Base-by-base conservation (phyloP, 495 filamentous ascomycete genomes). In the Durotheca rogersii region DNA sequence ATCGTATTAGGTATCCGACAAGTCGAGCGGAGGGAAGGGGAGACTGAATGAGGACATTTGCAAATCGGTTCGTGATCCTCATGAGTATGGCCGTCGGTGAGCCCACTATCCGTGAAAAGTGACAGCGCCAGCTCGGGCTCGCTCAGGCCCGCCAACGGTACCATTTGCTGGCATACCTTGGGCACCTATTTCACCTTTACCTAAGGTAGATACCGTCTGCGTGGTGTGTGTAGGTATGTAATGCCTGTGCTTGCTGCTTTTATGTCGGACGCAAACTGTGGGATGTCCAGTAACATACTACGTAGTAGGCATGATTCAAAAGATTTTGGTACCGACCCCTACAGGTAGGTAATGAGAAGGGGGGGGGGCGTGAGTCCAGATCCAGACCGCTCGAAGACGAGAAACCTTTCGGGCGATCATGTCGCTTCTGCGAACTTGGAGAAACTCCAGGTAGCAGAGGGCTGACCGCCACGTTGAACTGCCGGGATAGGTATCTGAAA, bases 381-480 rank as follows among this genome's bases (percentile, higher is more conserved):
- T 14, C 42, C 42, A 48, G 47, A 31, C 47, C 54, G 51, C 10
- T 43, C 20, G n/a, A 47, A 43, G 16, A 18, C 19, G 30, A 20
- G n/a, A n/a, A n/a, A n/a, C n/a, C n/a, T n/a, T n/a, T n/a, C n/a
- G n/a, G n/a, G n/a, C n/a, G n/a, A n/a, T n/a, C n/a, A n/a, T n/a
- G n/a, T n/a, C n/a, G n/a, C n/a, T n/a, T n/a, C n/a, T n/a, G n/a
- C n/a, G n/a, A n/a, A n/a, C n/a, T n/a, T n/a, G n/a, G n/a, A n/a
- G n/a, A n/a, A n/a, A n/a, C n/a, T n/a, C n/a, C n/a, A n/a, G n/a
- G n/a, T n/a, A n/a, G n/a, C 21, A 35, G 21, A 38, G n/a, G 40
- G 44, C 53, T 59, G 56, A 59, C 56, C 56, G 56, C 56, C 50
- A 54, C 17, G 12, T 53, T 34, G 18, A 42, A 39, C 42, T 44